Conservation (phyloP, 495 filamentous ascomycete species). For the Aspergillus ostianus region DNA sequence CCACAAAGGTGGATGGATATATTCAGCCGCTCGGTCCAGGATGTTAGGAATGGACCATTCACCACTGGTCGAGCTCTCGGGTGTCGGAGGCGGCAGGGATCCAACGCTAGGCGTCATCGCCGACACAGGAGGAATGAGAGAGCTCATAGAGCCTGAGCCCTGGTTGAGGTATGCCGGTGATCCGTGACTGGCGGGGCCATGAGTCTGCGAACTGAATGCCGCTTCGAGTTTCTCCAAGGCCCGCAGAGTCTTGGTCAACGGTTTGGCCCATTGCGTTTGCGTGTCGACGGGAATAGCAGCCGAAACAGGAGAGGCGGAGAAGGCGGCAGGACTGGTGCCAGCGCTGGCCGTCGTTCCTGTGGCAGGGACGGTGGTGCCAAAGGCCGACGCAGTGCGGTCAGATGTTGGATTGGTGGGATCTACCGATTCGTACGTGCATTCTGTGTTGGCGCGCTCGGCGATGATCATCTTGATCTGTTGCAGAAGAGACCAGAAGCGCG, state of each 20-base stretch:
- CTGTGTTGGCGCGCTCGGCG: conserved; percentile 39
- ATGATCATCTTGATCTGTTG: conserved; percentile 44
- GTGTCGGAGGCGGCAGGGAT: conserved; percentile 46
- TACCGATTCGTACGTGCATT: conserved; percentile 29
- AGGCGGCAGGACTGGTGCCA: conserved; percentile 19
- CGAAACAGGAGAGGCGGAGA: conserved; percentile 28
- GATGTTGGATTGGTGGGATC: conserved; percentile 9
- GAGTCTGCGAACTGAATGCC: conserved; percentile 33
- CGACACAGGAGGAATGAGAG: conserved; percentile 21
- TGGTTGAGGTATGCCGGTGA: conserved; percentile 22
- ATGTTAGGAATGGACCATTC: conserved; percentile 49
- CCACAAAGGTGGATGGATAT: conserved; percentile 50
- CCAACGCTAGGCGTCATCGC: conserved; percentile 37
- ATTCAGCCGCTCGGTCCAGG: conserved; percentile 46
- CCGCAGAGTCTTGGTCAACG: conserved; percentile 45
- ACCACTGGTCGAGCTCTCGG: conserved; percentile 47
- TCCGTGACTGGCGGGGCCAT: conserved; percentile 9
- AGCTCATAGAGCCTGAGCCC: conserved; percentile 8
- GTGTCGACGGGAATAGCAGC: conserved; percentile 31
- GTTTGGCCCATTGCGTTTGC: conserved; percentile 49
- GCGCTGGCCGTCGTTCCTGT: conserved; percentile 26
- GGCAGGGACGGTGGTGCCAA: conserved; percentile 30
- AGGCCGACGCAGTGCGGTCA: conserved; percentile 15
- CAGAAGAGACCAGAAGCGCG: conserved; percentile 40
- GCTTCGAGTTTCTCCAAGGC: conserved; percentile 46